Evolutionary conservation across 306 rosid genomes (phyloP).

Genomic region (Hippophae tibetana): DNA sequence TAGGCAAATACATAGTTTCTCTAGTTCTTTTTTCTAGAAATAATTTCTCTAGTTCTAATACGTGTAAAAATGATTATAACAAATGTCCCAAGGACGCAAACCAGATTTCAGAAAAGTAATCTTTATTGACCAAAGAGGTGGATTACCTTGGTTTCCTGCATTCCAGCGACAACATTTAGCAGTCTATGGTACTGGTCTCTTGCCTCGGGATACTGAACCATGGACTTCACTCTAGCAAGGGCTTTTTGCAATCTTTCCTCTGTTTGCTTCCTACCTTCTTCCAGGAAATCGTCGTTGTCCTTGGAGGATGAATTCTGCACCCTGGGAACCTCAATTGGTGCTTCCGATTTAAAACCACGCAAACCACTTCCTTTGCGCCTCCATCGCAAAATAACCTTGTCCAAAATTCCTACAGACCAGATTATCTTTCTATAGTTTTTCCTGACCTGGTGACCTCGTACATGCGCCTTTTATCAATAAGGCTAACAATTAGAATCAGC

Average conservation of each 20-base stretch:
- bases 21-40: too few relatives aligned
- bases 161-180: slow-evolving; percentile 52
- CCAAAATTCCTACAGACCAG: slow-evolving; percentile 85
- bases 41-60: too few relatives aligned
- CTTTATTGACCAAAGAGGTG: neutral
- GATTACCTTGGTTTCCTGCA: slow-evolving; percentile 64
- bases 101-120: neutral
- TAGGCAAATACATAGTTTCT: too few relatives aligned
- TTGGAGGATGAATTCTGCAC: slow-evolving; percentile 25
- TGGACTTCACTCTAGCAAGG: slow-evolving; percentile 80
- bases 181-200: slow-evolving; percentile 77
- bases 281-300: slow-evolving; percentile 63
- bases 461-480: slow-evolving; percentile 55
- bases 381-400: slow-evolving; percentile 81
- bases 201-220: slow-evolving; percentile 87
- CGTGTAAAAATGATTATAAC: too few relatives aligned
- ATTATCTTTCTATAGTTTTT: slow-evolving; percentile 45
- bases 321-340: slow-evolving; percentile 31
- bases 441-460: slow-evolving; percentile 89
- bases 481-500: slow-evolving; percentile 9
- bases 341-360: slow-evolving; percentile 71
- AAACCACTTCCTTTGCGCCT: slow-evolving; percentile 79
- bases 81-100: neutral
- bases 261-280: slow-evolving; percentile 73
- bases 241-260: slow-evolving; percentile 81